These are phyloP conservation scores for Calonectria pauciramosa DNA, from an alignment of 2,329 filamentous ascomycete species.

Conservation along the genomic window DNA sequence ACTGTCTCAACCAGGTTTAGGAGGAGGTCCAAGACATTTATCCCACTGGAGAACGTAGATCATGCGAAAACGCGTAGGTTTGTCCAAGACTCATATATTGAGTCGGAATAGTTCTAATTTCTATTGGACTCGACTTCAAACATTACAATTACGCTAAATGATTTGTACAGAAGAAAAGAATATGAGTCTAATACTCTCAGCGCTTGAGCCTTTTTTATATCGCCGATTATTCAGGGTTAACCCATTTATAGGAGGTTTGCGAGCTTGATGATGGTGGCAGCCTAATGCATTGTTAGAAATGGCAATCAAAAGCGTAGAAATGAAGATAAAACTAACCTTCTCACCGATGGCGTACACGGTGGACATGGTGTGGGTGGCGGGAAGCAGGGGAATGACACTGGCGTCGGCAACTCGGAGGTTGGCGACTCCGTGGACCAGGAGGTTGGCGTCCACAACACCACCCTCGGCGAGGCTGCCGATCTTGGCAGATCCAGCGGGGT, in stretches of 20 bases:
- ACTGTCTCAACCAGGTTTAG: background rate
- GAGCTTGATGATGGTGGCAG: background rate
- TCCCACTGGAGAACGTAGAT: background rate
- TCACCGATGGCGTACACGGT: constrained; percentile 48
- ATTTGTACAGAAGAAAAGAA: constrained; percentile 4
- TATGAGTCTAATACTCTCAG: background rate
- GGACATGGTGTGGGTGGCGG: constrained; percentile 43
- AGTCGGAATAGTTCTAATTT: background rate
- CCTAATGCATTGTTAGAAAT: background rate
- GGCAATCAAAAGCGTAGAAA: background rate
- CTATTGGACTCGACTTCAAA: background rate
- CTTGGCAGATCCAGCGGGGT: constrained; percentile 38
- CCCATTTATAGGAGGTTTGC: background rate
- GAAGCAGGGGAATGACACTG: constrained; percentile 44
- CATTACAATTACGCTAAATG: constrained; percentile 9
- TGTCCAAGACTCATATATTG: background rate
- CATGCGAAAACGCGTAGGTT: background rate
- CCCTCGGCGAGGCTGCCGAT: constrained; percentile 59
- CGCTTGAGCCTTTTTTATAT: background rate
- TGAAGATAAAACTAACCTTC: constrained; percentile 21
- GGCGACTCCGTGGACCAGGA: constrained; percentile 41
- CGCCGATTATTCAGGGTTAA: background rate
- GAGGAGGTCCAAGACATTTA: background rate
- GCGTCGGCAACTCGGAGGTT: constrained; percentile 54
- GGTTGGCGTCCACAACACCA: constrained; percentile 48